A percentile compares a stretch with the other conserved stretches of the same genome.
Evolutionary conservation across 371 early-diverging fungal genomes (phyloP).

Genomic region (Mortierella sp.): DNA sequence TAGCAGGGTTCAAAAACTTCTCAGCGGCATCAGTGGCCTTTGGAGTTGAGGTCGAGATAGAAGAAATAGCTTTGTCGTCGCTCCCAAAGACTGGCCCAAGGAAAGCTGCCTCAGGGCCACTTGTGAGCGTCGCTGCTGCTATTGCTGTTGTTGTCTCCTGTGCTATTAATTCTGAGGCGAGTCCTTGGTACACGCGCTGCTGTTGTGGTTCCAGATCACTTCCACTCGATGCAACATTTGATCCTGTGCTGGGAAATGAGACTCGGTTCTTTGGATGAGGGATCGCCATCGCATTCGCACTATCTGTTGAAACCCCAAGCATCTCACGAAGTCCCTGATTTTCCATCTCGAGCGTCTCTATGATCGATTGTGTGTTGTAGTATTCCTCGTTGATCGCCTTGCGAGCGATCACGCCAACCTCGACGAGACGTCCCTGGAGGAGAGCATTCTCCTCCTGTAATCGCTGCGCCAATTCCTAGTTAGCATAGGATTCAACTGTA

Average conservation of each 20-base stretch:
- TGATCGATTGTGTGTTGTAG: constrained; percentile 41
- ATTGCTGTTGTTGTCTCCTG: too few species aligned
- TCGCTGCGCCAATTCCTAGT: constrained; percentile 22
- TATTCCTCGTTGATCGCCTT: constrained; percentile 40
- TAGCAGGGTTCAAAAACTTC: too few species aligned
- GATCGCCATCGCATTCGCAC: constrained; percentile 3
- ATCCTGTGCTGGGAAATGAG: constrained; percentile 51
- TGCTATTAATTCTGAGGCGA: not conserved
- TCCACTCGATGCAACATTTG: constrained; percentile 43
- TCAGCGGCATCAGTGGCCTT: too few species aligned
- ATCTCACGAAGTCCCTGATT: constrained; percentile 47
- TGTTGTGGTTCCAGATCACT: constrained; percentile 26
- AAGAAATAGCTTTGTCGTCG: not conserved
- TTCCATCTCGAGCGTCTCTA: constrained; percentile 38
- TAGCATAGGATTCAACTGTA: not conserved
- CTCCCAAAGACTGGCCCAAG: too few species aligned
- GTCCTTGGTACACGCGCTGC: constrained; percentile 2
- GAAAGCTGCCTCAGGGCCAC: not conserved
- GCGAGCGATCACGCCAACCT: constrained; percentile 38
- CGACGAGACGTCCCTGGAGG: constrained; percentile 30
- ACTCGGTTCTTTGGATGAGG: constrained; percentile 32
- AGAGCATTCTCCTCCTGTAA: constrained; percentile 32
- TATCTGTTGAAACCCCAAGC: constrained; percentile 36
- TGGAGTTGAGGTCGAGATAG: not conserved
- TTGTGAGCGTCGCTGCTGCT: not conserved